These are phyloP conservation scores for Achlya hypogyna DNA, from an alignment of 352 stramenopile genomes.

Conservation along the genomic window DNA sequence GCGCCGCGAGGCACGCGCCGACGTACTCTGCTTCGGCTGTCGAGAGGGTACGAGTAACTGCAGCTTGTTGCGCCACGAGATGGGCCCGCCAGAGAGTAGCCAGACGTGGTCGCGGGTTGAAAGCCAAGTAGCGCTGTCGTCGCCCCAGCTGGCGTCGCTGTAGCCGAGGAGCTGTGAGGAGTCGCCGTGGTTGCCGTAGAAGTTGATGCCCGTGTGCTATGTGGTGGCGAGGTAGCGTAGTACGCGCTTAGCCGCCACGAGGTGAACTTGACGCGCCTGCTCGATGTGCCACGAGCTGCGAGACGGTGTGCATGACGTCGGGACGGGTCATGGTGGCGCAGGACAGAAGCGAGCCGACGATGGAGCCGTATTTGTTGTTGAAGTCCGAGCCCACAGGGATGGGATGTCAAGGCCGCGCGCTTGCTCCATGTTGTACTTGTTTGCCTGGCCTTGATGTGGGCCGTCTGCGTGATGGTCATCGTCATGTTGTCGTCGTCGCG, in stretches of 20 bases:
- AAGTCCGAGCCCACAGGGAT: neutral
- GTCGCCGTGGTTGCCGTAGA: neutral
- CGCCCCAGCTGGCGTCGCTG: neutral
- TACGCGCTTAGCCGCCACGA: neutral
- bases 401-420: neutral
- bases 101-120: constrained; percentile 2
- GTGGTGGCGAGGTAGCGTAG: neutral
- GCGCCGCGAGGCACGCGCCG: neutral
- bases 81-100: neutral
- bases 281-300: neutral
- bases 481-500: neutral
- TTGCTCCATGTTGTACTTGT: neutral
- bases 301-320: neutral
- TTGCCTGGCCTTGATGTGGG: neutral
- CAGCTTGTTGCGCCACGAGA: constrained; percentile 1
- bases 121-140: neutral
- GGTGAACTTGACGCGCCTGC: neutral
- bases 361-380: neutral
- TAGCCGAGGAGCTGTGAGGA: constrained; percentile 5
- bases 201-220: neutral
- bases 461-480: neutral
- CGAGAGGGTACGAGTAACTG: constrained; percentile 4
- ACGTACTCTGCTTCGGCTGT: constrained; percentile 10
- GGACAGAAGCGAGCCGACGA: neutral
- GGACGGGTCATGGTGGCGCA: neutral